phyloP scores from a whole-genome alignment of 2,329 filamentous ascomycete species.

The Phaeoacremonium minimum region DNA sequence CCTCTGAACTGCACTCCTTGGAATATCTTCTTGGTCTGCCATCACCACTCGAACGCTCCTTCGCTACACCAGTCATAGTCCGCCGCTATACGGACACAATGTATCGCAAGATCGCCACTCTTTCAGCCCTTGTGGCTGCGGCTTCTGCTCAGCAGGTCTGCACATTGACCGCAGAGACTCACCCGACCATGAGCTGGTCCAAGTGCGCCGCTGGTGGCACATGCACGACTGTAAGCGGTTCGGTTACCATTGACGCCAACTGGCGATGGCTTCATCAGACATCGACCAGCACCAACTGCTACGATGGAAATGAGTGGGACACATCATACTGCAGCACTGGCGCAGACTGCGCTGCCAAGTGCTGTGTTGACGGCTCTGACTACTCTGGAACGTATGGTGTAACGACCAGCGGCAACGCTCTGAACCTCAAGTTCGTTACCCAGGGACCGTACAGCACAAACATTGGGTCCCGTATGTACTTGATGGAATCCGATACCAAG shows the following conservation, averaged over 20 bases:
- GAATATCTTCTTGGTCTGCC: no score
- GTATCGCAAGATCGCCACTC: conserved; percentile 28
- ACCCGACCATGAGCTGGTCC: conserved; percentile 49
- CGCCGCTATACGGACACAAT: no score
- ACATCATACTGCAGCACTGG: conserved; percentile 32
- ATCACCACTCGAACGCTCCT: no score
- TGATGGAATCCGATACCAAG: conserved; percentile 55
- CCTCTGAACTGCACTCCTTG: no score
- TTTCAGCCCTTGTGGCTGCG: conserved; percentile 36
- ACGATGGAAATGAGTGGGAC: conserved; percentile 31
- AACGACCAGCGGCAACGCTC: conserved; percentile 42
- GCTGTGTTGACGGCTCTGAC: conserved; percentile 49
- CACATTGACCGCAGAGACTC: conserved; percentile 39
- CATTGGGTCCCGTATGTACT: conserved; percentile 55
- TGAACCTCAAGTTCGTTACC: conserved; percentile 55
- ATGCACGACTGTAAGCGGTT: conserved; percentile 44
- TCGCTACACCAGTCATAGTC: conserved; percentile 5
- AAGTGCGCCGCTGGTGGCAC: conserved; percentile 45
- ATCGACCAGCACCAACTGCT: conserved; percentile 21
- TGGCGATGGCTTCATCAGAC: neutral
- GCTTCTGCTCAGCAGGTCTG: conserved; percentile 46
- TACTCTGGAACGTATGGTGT: conserved; percentile 50
- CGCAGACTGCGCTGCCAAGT: conserved; percentile 40
- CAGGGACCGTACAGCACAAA: conserved; percentile 40
- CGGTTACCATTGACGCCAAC: conserved; percentile 55